Base-by-base conservation (phyloP, 257 asterid genomes). In the Solanum chilense region DNA sequence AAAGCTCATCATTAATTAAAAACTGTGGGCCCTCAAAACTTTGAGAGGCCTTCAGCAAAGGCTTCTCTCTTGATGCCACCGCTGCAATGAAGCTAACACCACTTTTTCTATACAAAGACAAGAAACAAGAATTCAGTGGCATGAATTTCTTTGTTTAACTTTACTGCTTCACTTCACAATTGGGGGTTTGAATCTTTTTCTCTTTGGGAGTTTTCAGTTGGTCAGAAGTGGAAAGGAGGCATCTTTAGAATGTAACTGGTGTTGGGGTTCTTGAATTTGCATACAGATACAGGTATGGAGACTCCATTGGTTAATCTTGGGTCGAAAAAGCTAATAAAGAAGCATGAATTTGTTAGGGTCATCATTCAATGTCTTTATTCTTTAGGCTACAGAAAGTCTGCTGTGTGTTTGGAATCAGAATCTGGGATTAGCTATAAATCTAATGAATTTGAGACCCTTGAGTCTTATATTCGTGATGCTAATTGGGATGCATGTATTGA, bases 371-470 rank as follows among this genome's bases (percentile, higher is more conserved):
- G 95, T 87, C 90, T 97, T 70, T 87, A 90, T 88, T 91, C 98
- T 7, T 89, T 97, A 88, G 99, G 99, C 20, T 97, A 94, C 85
- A 86, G 82, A 66, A 91, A 91, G 33, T 90, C 98, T n/a, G 98
- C 97, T 0, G 89, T 91, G 62, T 92, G 92, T 88, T 91, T 97
- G 92, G 98, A 97, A 93, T 89, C 92, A 21, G 99, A 97, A 89
- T 94, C 99, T 58, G 90, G 95, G 83, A 90, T 97, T 91, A 60
- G 88, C 31, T 89, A 88, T 78, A 95, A 93, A 86, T 93, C 97
- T 23, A 83, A 77, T 0, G 95, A 93, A 47, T 90, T 94, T 15
- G 93, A 91, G 74, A 86, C 87, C 14, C 91, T 97, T 2, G 94
- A 95, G 90, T 90, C 94, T 39, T 86, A 87, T 15, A 87, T 95